Conservation (phyloP, 2,329 filamentous ascomycete species). For the Fusarium tupiense region DNA sequence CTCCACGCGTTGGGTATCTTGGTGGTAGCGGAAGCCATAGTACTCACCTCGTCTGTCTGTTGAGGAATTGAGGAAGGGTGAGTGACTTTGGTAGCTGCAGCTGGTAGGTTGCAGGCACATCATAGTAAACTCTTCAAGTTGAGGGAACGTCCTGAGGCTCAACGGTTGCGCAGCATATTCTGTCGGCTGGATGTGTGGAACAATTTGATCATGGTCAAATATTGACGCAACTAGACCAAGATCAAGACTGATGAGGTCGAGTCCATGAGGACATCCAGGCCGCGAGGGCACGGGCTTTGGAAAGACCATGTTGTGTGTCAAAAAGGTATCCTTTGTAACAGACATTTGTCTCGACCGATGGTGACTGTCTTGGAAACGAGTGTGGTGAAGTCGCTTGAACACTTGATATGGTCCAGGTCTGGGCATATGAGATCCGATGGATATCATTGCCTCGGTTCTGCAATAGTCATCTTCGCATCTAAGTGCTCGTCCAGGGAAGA, state of each 20-base stretch:
- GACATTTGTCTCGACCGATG: constrained; percentile 1
- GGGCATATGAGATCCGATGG: background rate
- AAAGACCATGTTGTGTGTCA: constrained; percentile 14
- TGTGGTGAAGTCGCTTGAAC: background rate
- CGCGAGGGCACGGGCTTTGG: background rate
- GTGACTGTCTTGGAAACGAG: background rate
- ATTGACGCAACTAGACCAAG: constrained; percentile 6
- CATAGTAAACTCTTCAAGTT: constrained; percentile 26
- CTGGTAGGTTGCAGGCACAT: background rate
- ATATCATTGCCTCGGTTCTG: background rate
- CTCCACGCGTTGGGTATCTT: background rate
- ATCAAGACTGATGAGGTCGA: background rate
- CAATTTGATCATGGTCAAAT: background rate
- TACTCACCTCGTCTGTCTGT: background rate
- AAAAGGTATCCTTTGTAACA: constrained; percentile 5
- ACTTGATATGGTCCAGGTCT: background rate
- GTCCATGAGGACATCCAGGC: background rate
- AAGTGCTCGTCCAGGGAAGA: background rate
- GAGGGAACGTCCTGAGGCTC: background rate
- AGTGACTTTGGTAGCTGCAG: background rate
- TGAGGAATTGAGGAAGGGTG: background rate
- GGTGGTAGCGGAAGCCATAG: constrained; percentile 34
- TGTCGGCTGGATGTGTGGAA: background rate
- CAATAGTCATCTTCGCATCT: background rate
- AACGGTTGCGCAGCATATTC: background rate